Percentiles rank a stretch among this genome's conserved stretches.
These are phyloP conservation scores for Cylindrodendrum hubeiense DNA, from an alignment of 2,329 filamentous ascomycete species.

Conservation along the genomic window DNA sequence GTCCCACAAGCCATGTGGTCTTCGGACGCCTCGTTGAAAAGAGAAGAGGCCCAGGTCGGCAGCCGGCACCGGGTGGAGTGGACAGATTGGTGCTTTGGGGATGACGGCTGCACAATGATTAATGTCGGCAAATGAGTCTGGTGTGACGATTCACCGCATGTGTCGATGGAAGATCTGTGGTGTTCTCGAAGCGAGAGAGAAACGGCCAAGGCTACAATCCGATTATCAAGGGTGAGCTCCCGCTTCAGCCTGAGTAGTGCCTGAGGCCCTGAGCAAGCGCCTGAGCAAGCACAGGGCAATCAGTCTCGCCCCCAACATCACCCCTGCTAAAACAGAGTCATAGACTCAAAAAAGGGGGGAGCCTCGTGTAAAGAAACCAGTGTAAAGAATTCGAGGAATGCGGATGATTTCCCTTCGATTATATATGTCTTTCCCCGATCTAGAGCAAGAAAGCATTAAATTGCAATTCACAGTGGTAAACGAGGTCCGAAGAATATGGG, in stretches of 20 bases:
- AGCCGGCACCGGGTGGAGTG: conserved; percentile 8
- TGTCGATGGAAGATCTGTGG: conserved; percentile 17
- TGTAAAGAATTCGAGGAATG: too few relatives aligned
- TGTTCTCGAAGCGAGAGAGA: conserved; percentile 36
- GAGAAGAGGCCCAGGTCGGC: conserved; percentile 1
- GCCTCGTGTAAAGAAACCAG: too few relatives aligned
- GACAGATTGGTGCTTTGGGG: background rate
- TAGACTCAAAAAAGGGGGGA: too few relatives aligned
- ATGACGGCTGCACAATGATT: background rate
- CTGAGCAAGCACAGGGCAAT: background rate
- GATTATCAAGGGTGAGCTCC: background rate
- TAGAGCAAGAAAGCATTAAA: too few relatives aligned
- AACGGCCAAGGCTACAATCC: background rate
- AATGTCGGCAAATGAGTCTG: conserved; percentile 20
- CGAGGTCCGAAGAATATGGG: too few relatives aligned
- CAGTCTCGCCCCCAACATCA: background rate
- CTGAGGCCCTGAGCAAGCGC: background rate
- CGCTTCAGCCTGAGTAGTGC: background rate
- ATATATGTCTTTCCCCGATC: too few relatives aligned
- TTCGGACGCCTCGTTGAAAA: conserved; percentile 21
- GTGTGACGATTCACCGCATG: conserved; percentile 30
- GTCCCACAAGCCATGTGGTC: conserved; percentile 35
- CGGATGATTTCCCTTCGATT: too few relatives aligned
- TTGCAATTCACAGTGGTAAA: too few relatives aligned
- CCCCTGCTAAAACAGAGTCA: too few relatives aligned